Percentiles rank a stretch among this genome's conserved stretches.
phyloP scores from a whole-genome alignment of 2,329 filamentous ascomycete genomes.

The Ploettnerulaceae sp. region DNA sequence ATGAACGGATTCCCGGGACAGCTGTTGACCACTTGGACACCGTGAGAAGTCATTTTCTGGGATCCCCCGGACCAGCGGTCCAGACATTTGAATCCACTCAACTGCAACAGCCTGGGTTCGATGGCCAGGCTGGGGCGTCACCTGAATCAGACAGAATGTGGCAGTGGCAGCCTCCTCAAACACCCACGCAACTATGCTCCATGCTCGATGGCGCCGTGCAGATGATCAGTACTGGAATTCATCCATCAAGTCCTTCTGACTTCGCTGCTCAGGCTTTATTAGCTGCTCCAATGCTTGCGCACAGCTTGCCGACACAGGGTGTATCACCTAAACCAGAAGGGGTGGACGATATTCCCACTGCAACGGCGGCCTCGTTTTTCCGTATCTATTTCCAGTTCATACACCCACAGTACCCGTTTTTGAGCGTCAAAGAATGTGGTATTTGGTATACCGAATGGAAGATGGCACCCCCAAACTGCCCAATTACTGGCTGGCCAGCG shows the following conservation, averaged over 20 bases:
- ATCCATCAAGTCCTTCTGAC: constrained; percentile 10
- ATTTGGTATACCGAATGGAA: constrained; percentile 14
- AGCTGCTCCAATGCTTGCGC: neutral
- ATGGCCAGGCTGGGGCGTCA: constrained; percentile 4
- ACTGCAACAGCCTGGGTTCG: neutral
- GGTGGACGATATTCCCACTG: constrained; percentile 14
- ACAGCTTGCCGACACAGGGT: neutral
- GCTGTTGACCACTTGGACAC: no score
- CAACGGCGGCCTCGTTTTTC: constrained; percentile 15
- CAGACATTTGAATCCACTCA: neutral
- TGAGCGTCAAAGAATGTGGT: constrained; percentile 12
- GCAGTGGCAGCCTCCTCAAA: constrained; percentile 9
- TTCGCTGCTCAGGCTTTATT: neutral
- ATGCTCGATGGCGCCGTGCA: neutral
- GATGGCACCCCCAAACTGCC: constrained; percentile 6
- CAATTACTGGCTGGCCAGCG: no score
- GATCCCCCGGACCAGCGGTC: neutral
- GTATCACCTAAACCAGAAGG: constrained; percentile 2
- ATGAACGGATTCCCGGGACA: no score
- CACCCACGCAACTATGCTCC: neutral
- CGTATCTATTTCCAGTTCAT: constrained; percentile 14
- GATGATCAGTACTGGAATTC: neutral
- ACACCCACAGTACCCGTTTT: constrained; percentile 17
- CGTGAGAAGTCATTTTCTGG: neutral
- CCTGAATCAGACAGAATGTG: constrained; percentile 6